Conservation (phyloP, 495 filamentous ascomycete species). For the Trichocladium uniseriatum region DNA sequence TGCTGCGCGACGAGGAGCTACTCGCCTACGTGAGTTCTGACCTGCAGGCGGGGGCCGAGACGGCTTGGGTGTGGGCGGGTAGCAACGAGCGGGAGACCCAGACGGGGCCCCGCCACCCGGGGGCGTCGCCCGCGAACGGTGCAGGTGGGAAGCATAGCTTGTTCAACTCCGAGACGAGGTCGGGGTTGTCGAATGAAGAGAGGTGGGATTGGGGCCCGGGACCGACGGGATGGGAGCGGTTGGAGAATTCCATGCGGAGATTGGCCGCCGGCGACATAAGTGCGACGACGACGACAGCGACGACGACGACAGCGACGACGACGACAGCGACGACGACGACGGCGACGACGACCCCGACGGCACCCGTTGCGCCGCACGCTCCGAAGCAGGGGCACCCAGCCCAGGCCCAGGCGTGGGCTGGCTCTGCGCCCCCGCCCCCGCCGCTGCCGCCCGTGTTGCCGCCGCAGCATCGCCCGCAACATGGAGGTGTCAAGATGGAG, state of each 20-base stretch:
- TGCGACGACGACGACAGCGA: background rate
- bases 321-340: background rate
- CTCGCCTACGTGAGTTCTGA: slow-evolving; percentile 83
- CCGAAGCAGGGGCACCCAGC: too few relatives aligned
- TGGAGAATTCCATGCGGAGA: slow-evolving; percentile 19
- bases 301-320: background rate
- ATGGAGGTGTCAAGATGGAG: slow-evolving; percentile 25
- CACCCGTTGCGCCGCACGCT: too few relatives aligned
- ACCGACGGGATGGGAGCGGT: slow-evolving; percentile 18
- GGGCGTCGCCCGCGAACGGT: too few relatives aligned
- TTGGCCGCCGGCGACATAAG: slow-evolving; percentile 13
- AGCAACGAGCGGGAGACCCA: slow-evolving; percentile 41
- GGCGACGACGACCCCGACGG: too few relatives aligned
- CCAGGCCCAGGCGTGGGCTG: background rate
- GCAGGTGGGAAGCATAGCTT: slow-evolving; percentile 2
- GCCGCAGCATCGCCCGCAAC: slow-evolving; percentile 10
- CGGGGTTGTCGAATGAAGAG: slow-evolving; percentile 20
- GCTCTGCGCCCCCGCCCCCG: background rate
- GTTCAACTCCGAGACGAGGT: slow-evolving; percentile 20
- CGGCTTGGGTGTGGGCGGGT: slow-evolving; percentile 84
- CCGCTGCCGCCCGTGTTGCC: background rate
- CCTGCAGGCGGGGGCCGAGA: slow-evolving; percentile 72
- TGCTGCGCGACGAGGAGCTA: slow-evolving; percentile 83
- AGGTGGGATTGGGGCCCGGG: slow-evolving; percentile 15
- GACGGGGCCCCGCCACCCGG: too few relatives aligned